phyloP scores from a whole-genome alignment of 78 protist genomes.

The Fonticula alba region DNA sequence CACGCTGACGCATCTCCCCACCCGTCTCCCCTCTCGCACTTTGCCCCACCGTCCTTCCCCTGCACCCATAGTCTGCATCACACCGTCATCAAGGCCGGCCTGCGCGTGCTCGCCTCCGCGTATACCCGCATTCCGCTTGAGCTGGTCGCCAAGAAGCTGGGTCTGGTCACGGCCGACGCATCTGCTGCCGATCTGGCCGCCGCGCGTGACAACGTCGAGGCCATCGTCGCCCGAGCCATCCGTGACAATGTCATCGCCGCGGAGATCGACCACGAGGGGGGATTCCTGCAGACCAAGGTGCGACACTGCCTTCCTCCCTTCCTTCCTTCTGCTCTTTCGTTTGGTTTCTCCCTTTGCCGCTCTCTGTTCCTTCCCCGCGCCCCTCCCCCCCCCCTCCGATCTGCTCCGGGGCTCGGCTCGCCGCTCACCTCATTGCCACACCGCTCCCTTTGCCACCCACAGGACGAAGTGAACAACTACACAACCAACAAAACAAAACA shows the following conservation, averaged over 20 bases:
- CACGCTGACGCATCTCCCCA: too few species aligned
- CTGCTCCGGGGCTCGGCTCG: not conserved
- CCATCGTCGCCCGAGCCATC: constrained; percentile 82
- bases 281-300: constrained; percentile 28
- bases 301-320: not conserved
- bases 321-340: not conserved
- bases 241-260: constrained; percentile 77
- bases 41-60: too few species aligned
- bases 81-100: constrained; percentile 85
- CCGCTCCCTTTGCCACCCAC: not conserved
- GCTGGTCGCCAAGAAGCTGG: constrained; percentile 56
- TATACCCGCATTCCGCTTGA: constrained; percentile 64
- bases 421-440: not conserved
- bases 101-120: constrained; percentile 48
- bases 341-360: not conserved
- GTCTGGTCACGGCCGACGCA: constrained; percentile 26
- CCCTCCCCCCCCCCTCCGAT: too few species aligned
- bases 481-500: constrained; percentile 60
- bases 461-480: constrained; percentile 54
- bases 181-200: too few species aligned
- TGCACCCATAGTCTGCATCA: constrained; percentile 75
- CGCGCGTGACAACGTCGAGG: constrained; percentile 55
- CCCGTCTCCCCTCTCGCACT: too few species aligned
- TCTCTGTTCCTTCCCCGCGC: too few species aligned
- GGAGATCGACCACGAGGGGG: constrained; percentile 48